phyloP scores from a whole-genome alignment of 2,329 filamentous ascomycete genomes.

The Domatiomyces catenatus region DNA sequence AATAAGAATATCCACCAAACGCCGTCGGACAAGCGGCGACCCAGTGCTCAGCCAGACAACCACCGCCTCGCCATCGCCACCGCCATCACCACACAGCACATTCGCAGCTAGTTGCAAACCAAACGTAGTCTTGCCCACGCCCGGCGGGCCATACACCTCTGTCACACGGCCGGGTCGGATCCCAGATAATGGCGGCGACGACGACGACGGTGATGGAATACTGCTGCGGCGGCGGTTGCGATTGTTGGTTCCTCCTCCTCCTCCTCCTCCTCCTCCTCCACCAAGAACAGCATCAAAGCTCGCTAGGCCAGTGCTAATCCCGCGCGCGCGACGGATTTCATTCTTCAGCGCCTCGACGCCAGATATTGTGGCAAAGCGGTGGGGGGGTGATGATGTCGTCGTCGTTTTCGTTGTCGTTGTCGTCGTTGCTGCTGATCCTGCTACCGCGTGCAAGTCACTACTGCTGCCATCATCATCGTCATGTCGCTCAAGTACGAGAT shows the following conservation, averaged over 20 bases:
- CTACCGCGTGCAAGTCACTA: no score
- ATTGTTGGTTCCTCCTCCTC: not conserved
- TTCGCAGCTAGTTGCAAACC: conserved; percentile 55
- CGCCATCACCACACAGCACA: conserved; percentile 34
- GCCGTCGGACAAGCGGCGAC: conserved; percentile 31
- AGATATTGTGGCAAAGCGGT: conserved; percentile 61
- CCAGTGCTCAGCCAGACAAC: conserved; percentile 63
- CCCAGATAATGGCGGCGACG: conserved; percentile 10
- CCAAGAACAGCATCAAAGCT: conserved; percentile 37
- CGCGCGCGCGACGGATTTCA: conserved; percentile 8
- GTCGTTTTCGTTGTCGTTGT: not conserved
- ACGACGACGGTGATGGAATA: no score
- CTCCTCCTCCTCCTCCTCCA: not conserved
- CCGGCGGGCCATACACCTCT: conserved; percentile 78
- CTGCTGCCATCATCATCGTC: no score
- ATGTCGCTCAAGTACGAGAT: not conserved
- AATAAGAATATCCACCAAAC: conserved; percentile 34
- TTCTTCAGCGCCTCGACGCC: conserved; percentile 51
- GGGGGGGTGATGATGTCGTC: conserved; percentile 4
- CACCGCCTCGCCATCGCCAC: conserved; percentile 31
- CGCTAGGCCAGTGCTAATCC: conserved; percentile 42
- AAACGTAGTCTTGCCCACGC: conserved; percentile 69
- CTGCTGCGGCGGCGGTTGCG: not conserved
- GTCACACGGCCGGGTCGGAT: conserved; percentile 55
- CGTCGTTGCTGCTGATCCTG: conserved; percentile 22